phyloP scores from a whole-genome alignment of 306 rosid species.

The Cucumis hystrix region DNA sequence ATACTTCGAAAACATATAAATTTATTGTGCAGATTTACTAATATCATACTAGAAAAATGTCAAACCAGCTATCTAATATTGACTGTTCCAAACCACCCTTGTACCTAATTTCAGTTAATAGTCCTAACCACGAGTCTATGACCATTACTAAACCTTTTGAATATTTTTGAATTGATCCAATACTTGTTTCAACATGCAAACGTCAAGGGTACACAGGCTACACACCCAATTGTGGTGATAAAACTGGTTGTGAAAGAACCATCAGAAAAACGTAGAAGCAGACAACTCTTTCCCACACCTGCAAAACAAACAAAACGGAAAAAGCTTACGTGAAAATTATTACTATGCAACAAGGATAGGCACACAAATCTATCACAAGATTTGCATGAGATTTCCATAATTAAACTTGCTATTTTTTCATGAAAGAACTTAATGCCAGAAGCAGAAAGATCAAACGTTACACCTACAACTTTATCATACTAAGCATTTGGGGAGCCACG shows the following conservation, averaged over 20 bases:
- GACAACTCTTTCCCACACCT: conserved; percentile 87
- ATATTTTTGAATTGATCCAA: neutral
- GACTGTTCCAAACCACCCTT: neutral
- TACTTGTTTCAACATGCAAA: conserved; percentile 1
- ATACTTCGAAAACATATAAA: neutral
- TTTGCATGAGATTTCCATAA: neutral
- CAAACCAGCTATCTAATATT: neutral
- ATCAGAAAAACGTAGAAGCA: conserved; percentile 76
- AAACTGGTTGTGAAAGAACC: conserved; percentile 79
- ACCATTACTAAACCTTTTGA: neutral
- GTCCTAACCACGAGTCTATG: neutral
- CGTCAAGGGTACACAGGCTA: conserved; percentile 11
- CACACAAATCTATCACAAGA: neutral
- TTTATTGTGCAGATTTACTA: neutral
- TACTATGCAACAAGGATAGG: neutral
- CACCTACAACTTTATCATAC: neutral
- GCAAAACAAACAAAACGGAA: conserved; percentile 5
- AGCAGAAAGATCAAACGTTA: neutral
- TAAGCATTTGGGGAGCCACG: neutral
- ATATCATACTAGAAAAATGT: neutral
- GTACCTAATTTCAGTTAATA: neutral
- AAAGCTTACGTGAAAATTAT: neutral
- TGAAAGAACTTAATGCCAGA: neutral
- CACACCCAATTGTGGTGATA: conserved; percentile 80
- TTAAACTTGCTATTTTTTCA: neutral